Evolutionary conservation across 2,329 filamentous ascomycete species (phyloP), one percentile per base, ranked within the genome.

Genomic region (Cercospora sp.): DNA sequence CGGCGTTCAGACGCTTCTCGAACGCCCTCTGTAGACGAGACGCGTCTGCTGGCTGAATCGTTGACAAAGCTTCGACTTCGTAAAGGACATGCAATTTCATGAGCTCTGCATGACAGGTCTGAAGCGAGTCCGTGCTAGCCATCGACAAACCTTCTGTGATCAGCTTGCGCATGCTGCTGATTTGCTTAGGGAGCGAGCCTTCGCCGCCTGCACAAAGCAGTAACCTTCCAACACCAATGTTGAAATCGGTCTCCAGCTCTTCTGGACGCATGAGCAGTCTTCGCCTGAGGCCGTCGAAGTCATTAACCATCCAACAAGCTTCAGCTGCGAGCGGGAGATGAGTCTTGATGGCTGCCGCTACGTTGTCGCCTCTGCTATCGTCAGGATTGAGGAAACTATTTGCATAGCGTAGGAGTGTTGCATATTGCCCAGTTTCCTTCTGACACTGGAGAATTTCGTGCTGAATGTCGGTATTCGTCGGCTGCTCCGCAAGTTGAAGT

Each of bases 341-440:
- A 2, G 62, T 64, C 9, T 69, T 60, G n/a, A 60, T 53, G 18
- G 40, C 59, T 13, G 68, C 40, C 3, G 60, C 55, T 12, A 68
- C 64, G 28, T 69, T 30, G 10, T 60, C 59, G 5, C 60, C 64
- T n/a, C 64, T 60, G 18, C 3, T 6, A 16, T 66, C 23, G 12
- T 20, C 36, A n/a, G 67, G 55, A 13, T 67, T 65, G 5, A 72
- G 61, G 79, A 97, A 91, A 5, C 89, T 89, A 75, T 97, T 91
- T 12, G 96, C 89, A 73, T 96, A 93, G 69, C 94, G 94, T 28
- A 98, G 83, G 18, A 98, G 85, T 0, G 76, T 69, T 8, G 72
- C 73, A 80, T 97, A 90, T 78, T 98, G 95, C 0, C 94, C 95
- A n/a, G 94, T 97, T 78, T 97, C 93, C 76, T 93, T 94, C 9